Evolutionary conservation across 78 protist genomes (phyloP).

Genomic region (Anaeramoeba flamelloides): DNA sequence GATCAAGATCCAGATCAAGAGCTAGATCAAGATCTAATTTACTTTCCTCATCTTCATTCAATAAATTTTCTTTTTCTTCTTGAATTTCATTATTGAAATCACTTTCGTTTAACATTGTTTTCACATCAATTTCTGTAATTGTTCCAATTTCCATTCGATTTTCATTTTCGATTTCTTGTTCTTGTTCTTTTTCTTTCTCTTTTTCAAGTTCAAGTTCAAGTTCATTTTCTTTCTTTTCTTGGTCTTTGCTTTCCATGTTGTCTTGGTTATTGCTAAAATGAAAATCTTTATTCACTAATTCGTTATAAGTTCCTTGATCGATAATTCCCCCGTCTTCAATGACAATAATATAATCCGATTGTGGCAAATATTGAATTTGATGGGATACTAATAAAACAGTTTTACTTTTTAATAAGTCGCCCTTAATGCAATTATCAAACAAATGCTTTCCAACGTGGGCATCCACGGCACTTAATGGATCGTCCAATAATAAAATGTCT

Average conservation of each 20-base stretch:
- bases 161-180: background rate
- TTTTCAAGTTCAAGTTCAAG: too few relatives aligned
- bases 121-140: background rate
- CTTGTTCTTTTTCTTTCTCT: too few relatives aligned
- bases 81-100: too few relatives aligned
- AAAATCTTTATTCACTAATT: background rate
- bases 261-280: background rate
- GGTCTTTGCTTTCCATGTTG: background rate
- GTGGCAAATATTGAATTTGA: constrained; percentile 12
- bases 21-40: too few relatives aligned
- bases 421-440: background rate
- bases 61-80: background rate
- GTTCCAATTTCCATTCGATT: background rate
- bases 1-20: background rate
- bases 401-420: constrained; percentile 8
- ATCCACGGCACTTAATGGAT: constrained; percentile 25
- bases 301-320: constrained; percentile 7
- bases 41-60: background rate
- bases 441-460: background rate
- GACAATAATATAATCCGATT: constrained; percentile 12
- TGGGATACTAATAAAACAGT: constrained; percentile 48
- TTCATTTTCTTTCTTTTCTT: background rate
- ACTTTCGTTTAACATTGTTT: too few relatives aligned
- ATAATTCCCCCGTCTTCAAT: constrained; percentile 2
- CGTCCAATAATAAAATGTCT: constrained; percentile 24